Evolutionary conservation across 2,329 filamentous ascomycete species (phyloP).

Genomic region (Colletotrichum agaves): DNA sequence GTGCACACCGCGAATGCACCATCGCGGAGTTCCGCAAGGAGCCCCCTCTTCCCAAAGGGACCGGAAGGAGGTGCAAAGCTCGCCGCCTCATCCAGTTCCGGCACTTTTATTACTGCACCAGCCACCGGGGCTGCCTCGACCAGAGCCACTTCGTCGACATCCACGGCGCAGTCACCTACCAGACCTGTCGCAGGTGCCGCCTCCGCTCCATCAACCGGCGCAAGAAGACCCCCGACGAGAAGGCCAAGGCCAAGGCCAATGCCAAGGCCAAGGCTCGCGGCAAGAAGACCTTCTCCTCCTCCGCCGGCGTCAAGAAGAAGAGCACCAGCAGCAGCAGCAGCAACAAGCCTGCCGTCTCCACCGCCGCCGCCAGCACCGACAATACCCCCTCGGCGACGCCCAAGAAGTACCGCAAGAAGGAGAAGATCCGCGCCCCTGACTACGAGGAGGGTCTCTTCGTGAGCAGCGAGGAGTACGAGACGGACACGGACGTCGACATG

Average conservation of each 20-base stretch:
- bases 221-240: not conserved
- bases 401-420: not conserved
- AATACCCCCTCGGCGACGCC: not conserved
- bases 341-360: no score
- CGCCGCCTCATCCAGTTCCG: not conserved
- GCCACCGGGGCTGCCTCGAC: not conserved
- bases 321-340: not conserved
- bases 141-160: not conserved
- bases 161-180: not conserved
- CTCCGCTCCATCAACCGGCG: not conserved
- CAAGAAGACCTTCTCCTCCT: not conserved
- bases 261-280: not conserved
- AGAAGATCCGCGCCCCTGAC: no score
- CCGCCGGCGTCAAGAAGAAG: not conserved
- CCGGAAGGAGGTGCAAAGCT: no score
- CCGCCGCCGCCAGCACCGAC: not conserved
- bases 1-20: no score
- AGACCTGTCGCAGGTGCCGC: not conserved
- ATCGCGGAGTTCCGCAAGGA: no score
- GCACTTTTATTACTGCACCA: not conserved
- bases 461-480: not conserved
- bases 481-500: not conserved
- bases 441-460: not conserved
- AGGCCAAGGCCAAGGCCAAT: not conserved
- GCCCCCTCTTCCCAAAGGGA: no score